Evolutionary conservation across 805 yeast species (phyloP), one percentile per base, ranked within the genome.

Genomic region (Metschnikowia lochheadii): DNA sequence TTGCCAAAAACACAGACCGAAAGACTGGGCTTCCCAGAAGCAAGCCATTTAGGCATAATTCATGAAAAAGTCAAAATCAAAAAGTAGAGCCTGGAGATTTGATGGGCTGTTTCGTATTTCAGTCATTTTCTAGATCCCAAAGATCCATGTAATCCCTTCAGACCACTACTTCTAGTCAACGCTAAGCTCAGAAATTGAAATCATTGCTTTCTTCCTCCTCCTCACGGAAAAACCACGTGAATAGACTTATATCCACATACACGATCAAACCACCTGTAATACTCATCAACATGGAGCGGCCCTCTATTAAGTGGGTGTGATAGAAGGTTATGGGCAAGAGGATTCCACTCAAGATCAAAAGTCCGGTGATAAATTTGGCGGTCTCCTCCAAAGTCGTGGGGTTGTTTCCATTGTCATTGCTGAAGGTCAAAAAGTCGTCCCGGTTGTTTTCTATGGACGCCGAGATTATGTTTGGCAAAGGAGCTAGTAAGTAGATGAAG

Each of bases 171-270:
- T 32, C 43, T 26, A 38, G 43, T 15, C 14, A 14, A n/a, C 42
- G 14, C 31, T 5, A 14, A 29, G 31, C 20, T 42, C 31, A 73
- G 48, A 74, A 74, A 51, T 74, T 73, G 53, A 74, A 73, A 53
- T 73, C 78, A 50, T 73, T 77, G 52, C 69, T 70, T 36, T 72
- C 76, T 41, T 73, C 78, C 49, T 74, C 77, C 38, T 63, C 67
- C 47, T 72, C 76, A 51, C 73, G 69, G 63, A 74, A 74, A 54
- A 74, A 73, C 78, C 78, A 73, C 34, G 72, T 70, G 56, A 74
- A 74, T 40, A 72, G 67, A 36, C 72, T 67, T 37, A 74, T 74
- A 52, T 72, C 78, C 21, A 65, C 63, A 57, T 74, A 74, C n/a
- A 74, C 78, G 18, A 73, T 70, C 46, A 72, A 60, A 31, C 78